Conservation (phyloP, 306 rosid species). For the Malus asiatica region DNA sequence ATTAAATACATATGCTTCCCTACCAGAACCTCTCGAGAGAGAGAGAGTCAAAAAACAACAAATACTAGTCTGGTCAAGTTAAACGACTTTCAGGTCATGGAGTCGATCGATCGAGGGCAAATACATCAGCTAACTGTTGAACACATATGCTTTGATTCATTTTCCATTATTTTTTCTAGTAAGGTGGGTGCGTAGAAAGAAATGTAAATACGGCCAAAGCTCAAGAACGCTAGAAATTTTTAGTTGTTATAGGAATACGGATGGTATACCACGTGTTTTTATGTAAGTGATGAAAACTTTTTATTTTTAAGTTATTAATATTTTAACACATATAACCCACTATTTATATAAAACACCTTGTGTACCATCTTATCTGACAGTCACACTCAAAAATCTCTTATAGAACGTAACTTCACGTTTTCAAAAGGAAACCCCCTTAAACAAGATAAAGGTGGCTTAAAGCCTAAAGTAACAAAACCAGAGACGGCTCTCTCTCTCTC, state of each 20-base stretch:
- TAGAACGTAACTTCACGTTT: not conserved
- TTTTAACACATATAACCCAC: too few relatives aligned
- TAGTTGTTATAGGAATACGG: too few relatives aligned
- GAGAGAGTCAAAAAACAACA: slow-evolving; percentile 21
- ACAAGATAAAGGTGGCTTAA: not conserved
- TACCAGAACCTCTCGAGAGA: slow-evolving; percentile 16
- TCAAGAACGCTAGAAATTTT: not conserved
- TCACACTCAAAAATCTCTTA: too few relatives aligned
- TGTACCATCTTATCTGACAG: too few relatives aligned
- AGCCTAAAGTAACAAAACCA: not conserved
- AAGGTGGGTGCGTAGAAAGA: not conserved
- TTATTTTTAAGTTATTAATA: too few relatives aligned
- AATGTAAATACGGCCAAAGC: not conserved
- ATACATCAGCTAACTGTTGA: not conserved
- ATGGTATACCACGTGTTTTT: too few relatives aligned
- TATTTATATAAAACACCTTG: too few relatives aligned
- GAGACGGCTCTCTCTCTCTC: not conserved
- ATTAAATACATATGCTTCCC: not conserved
- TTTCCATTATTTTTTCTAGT: not conserved
- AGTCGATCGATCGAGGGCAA: not conserved
- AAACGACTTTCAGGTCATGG: slow-evolving; percentile 7
- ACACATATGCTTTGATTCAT: too few relatives aligned
- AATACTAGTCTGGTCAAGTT: slow-evolving; percentile 24
- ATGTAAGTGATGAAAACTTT: too few relatives aligned
- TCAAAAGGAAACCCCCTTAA: not conserved